Evolutionary conservation across 306 rosid species (phyloP), one percentile per base, ranked within the genome.

Genomic region (Dalbergia cultrata): DNA sequence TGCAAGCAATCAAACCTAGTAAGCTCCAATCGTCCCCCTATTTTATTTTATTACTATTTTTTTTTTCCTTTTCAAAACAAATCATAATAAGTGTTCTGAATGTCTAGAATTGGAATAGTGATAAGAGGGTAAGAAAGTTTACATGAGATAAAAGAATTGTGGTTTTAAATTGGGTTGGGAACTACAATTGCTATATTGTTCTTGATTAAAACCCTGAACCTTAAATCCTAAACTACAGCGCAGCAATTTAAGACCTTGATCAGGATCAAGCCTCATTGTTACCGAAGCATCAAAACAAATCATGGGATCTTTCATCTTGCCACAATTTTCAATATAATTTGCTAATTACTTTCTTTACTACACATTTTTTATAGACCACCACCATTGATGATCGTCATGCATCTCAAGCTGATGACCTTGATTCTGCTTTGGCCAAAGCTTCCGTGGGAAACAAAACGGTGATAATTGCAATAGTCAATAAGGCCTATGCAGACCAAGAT

Each of bases 401-500:
- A 26, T n/a, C 67, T 17, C 52, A 66, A 69, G 95, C 92, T 67
- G 93, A 94, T 66, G 81, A 6, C 1, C 93, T 94, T 0, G 92
- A 83, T 5, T 62, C 53, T 39, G 87, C 78, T 43, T 60, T 94
- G 17, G 72, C 75, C 6, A 89, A 73, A 86, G 91, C 97, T 8
- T 80, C 93, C 9, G 89, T 56, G 88, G 90, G 63, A 18, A 91
- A 92, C 86, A 89, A 82, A 81, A 94, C 93, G 0, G 84, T 92
- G 62, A 90, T 94, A 57, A 86, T 94, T 2, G 70, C 91, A 0
- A 47, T 94, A 2, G 76, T 92, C 10, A 94, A 94, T 65, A 83
- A 81, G 75, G 98, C 97, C 0, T 94, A 94, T 17, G 93, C 86
- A 0, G 91, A 84, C 0, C 88, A 92, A 87, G 93, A 82, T 5